phyloP scores from a whole-genome alignment of 306 rosid genomes.

The Lathyrus oleraceus region DNA sequence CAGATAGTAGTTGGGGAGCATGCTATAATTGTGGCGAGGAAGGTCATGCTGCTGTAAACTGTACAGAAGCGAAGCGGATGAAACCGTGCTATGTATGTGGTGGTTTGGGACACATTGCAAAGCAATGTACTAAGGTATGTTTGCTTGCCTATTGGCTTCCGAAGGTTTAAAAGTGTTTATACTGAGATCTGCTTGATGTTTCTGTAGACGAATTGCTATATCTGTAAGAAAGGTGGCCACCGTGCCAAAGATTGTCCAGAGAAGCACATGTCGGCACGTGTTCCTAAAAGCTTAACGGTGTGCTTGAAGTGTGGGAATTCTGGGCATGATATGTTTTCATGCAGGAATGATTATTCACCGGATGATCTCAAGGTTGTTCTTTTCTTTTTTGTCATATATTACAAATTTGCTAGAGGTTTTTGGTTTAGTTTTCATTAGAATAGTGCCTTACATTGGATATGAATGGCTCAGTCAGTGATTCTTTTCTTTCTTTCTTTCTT shows the following conservation, averaged over 20 bases:
- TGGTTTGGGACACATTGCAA: constrained; percentile 77
- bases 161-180: not conserved
- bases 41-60: constrained; percentile 80
- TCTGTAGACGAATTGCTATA: constrained; percentile 70
- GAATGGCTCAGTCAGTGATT: constrained; percentile 18
- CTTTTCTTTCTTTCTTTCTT: constrained; percentile 4
- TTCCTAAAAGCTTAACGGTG: constrained; percentile 38
- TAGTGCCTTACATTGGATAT: constrained; percentile 8
- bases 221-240: constrained; percentile 78
- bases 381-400: not conserved
- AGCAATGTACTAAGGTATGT: constrained; percentile 65
- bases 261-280: constrained; percentile 43
- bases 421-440: constrained; percentile 4
- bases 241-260: constrained; percentile 85
- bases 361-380: constrained; percentile 79
- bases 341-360: constrained; percentile 55
- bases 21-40: constrained; percentile 92
- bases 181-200: not conserved
- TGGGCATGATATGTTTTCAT: constrained; percentile 87
- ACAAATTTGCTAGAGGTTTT: not conserved
- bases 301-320: constrained; percentile 83
- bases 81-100: constrained; percentile 92
- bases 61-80: constrained; percentile 62
- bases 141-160: not conserved
- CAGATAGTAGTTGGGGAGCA: too few species aligned